phyloP scores from a whole-genome alignment of 1,284 basidiomycete species.

The Cystobasidium slooffiae region DNA sequence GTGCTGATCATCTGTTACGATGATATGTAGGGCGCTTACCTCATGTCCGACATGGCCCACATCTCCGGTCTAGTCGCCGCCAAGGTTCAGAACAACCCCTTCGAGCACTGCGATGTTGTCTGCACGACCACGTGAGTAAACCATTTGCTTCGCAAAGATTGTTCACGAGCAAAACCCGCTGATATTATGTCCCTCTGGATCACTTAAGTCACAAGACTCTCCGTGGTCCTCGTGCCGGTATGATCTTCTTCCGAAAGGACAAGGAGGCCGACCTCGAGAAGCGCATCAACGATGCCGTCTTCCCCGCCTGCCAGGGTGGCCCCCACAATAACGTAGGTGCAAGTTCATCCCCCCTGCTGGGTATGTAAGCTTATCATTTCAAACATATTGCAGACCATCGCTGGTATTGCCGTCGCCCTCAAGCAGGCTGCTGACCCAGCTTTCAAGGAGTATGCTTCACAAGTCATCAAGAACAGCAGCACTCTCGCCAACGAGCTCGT shows the following conservation, averaged over 20 bases:
- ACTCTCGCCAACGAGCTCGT: slow-evolving; percentile 75
- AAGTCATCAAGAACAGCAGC: slow-evolving; percentile 80
- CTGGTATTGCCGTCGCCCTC: slow-evolving; percentile 92
- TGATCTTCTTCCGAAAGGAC: slow-evolving; percentile 99
- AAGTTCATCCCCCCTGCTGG: slow-evolving; percentile 3
- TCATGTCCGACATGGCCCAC: slow-evolving; percentile 97
- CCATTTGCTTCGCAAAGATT: too few relatives aligned
- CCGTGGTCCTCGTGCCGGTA: slow-evolving; percentile 94
- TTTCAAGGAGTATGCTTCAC: slow-evolving; percentile 91
- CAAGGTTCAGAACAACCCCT: slow-evolving; percentile 88
- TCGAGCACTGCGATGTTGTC: slow-evolving; percentile 96
- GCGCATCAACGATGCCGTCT: slow-evolving; percentile 96
- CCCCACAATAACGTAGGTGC: slow-evolving; percentile 95
- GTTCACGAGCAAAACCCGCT: too few relatives aligned
- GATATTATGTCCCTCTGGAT: too few relatives aligned
- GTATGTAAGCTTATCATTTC: slow-evolving; percentile 26
- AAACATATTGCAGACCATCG: slow-evolving; percentile 72
- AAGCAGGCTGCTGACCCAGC: slow-evolving; percentile 88
- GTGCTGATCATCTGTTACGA: not conserved
- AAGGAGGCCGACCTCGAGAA: slow-evolving; percentile 86
- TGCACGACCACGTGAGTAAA: slow-evolving; percentile 89
- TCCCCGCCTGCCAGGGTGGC: slow-evolving; percentile 99
- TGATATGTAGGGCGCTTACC: slow-evolving; percentile 25
- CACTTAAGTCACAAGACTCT: slow-evolving; percentile 96
- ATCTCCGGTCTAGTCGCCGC: slow-evolving; percentile 95